Base-by-base conservation (phyloP, 2,329 filamentous ascomycete genomes). In the Cladosporium phlei region DNA sequence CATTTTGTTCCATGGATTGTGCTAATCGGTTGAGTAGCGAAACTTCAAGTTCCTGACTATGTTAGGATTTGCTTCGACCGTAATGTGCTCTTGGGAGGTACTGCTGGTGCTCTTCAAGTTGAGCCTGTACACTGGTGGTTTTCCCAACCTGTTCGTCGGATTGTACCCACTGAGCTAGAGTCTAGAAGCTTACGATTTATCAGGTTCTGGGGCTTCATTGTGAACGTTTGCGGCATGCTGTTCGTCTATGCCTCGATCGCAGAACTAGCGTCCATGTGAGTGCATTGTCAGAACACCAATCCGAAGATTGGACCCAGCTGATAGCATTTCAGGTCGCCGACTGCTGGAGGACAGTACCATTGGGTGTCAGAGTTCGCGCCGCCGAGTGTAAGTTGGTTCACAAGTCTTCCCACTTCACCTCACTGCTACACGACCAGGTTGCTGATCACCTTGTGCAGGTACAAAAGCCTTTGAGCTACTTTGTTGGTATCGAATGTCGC, bases 391-490 rank as follows among this genome's bases (percentile, higher is more conserved):
- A n/a, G n/a, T n/a, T n/a, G n/a, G n/a, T n/a, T n/a, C n/a, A n/a
- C n/a, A n/a, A n/a, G n/a, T n/a, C n/a, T n/a, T n/a, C n/a, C n/a
- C n/a, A n/a, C n/a, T n/a, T n/a, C n/a, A n/a, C n/a, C n/a, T n/a
- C n/a, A n/a, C n/a, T n/a, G n/a, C n/a, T n/a, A n/a, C n/a, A n/a
- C n/a, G n/a, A n/a, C n/a, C n/a, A n/a, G n/a, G n/a, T n/a, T n/a
- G n/a, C n/a, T n/a, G n/a, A n/a, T n/a, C n/a, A n/a, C n/a, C n/a
- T n/a, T n/a, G n/a, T n/a, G n/a, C n/a, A n/a, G n/a, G n/a, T 59
- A 33, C 68, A 68, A 48, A 67, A 63, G 30, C 64, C 70, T 44
- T 61, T 70, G 46, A 69, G 66, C 50, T 72, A 71, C 45, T 55
- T 71, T 7, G 59, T 65, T 9, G 64, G 60, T 61, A 48, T n/a